Percentiles rank a stretch among this genome's conserved stretches.
phyloP scores from a whole-genome alignment of 2,329 filamentous ascomycete species.

The Penicillium nordicum region DNA sequence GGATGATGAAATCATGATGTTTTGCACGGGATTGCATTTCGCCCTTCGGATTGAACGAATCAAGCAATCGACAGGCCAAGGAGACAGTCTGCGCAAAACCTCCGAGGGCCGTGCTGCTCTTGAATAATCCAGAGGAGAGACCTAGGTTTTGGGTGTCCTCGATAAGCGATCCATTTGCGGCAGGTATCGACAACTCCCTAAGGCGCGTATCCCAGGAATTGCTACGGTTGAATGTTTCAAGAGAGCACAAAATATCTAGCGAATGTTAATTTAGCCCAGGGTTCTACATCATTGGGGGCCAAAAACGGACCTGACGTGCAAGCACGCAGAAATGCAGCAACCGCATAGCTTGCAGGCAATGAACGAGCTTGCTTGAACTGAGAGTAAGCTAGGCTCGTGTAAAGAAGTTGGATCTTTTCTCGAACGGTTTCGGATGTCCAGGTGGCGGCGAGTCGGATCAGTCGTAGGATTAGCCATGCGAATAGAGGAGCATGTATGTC shows the following conservation, averaged over 20 bases:
- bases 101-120: slow-evolving; percentile 26
- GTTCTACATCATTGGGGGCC: background rate
- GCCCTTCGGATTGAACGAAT: slow-evolving; percentile 25
- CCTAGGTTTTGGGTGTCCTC: slow-evolving; percentile 31
- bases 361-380: slow-evolving; percentile 34
- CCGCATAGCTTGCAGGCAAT: slow-evolving; percentile 28
- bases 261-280: slow-evolving; percentile 15
- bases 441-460: slow-evolving; percentile 48
- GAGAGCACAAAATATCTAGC: slow-evolving; percentile 45
- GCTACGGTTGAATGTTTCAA: slow-evolving; percentile 35
- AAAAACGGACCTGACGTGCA: slow-evolving; percentile 39
- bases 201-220: slow-evolving; percentile 5
- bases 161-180: slow-evolving; percentile 24
- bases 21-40: slow-evolving; percentile 11
- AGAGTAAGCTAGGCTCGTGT: slow-evolving; percentile 29
- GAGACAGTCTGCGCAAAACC: slow-evolving; percentile 26
- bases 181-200: slow-evolving; percentile 26
- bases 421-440: slow-evolving; percentile 43
- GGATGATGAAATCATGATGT: slow-evolving; percentile 22
- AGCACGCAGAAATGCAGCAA: slow-evolving; percentile 33
- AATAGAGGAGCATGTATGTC: slow-evolving; percentile 49
- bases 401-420: slow-evolving; percentile 37
- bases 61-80: slow-evolving; percentile 30
- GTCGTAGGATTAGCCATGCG: slow-evolving; percentile 53
- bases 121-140: slow-evolving; percentile 30